phyloP scores from a whole-genome alignment of 164 flowering plant genomes.

The Annona squamosa region DNA sequence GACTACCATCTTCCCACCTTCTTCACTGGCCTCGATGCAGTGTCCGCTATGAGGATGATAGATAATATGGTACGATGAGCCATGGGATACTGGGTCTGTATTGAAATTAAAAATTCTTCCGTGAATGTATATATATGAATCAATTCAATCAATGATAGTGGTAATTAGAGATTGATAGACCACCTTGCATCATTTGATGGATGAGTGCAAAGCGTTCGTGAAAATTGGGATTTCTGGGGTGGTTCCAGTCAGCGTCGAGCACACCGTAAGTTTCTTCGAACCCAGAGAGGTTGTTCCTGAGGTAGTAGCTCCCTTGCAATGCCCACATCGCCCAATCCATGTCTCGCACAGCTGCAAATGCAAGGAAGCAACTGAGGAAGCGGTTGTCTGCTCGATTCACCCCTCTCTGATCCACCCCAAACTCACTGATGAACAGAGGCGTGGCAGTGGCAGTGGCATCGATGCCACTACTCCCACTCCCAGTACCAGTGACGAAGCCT shows the following conservation, averaged over 20 bases:
- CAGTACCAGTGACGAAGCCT: conserved; percentile 19
- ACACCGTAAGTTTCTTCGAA: conserved; percentile 37
- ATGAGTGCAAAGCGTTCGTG: conserved; percentile 20
- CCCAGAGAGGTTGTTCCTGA: conserved; percentile 19
- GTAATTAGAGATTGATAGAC: conserved; percentile 9
- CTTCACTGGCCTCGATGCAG: background rate
- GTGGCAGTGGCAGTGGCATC: conserved; percentile 5
- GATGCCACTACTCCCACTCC: background rate
- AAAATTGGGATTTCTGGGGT: conserved; percentile 25
- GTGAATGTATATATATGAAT: too few species aligned
- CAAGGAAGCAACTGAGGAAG: conserved; percentile 39
- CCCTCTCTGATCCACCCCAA: conserved; percentile 41
- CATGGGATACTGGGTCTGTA: conserved; percentile 23
- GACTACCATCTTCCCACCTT: background rate
- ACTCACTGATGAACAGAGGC: conserved; percentile 51
- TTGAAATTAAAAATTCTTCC: background rate
- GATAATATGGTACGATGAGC: conserved; percentile 15
- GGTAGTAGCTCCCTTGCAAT: conserved; percentile 44
- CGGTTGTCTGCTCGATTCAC: conserved; percentile 26
- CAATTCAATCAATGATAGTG: too few species aligned
- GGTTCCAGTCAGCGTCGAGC: conserved; percentile 30
- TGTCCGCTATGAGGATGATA: conserved; percentile 22
- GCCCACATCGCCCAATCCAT: conserved; percentile 56
- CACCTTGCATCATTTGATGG: conserved; percentile 34
- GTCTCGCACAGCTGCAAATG: conserved; percentile 25